These are phyloP conservation scores for Phytophthora citrophthora DNA, from an alignment of 352 stramenopile genomes.

Conservation along the genomic window DNA sequence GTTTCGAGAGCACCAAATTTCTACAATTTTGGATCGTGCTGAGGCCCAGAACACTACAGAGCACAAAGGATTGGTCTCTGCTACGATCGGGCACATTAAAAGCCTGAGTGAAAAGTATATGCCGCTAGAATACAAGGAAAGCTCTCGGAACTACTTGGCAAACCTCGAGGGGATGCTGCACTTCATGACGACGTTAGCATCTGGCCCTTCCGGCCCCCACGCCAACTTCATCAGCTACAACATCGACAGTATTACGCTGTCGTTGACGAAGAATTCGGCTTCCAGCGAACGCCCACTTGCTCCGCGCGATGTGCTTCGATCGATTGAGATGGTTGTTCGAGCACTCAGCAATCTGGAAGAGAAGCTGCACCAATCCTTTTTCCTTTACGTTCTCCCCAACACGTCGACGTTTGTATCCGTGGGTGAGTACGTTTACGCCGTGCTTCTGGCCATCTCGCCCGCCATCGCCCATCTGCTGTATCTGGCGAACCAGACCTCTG, in stretches of 20 bases:
- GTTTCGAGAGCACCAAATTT: slow-evolving; percentile 51
- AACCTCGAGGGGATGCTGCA: slow-evolving; percentile 76
- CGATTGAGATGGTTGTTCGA: slow-evolving; percentile 72
- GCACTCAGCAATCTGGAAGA: slow-evolving; percentile 89
- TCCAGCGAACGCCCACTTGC: slow-evolving; percentile 30
- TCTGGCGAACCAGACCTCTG: slow-evolving; percentile 53
- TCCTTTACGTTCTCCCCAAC: slow-evolving; percentile 84
- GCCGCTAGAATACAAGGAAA: slow-evolving; percentile 26
- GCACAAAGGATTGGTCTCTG: slow-evolving; percentile 15
- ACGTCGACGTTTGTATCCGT: slow-evolving; percentile 83
- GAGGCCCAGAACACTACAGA: slow-evolving; percentile 10
- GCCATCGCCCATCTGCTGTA: slow-evolving; percentile 66
- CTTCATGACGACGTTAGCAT: slow-evolving; percentile 80
- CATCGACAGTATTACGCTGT: slow-evolving; percentile 84
- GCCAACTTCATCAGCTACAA: slow-evolving; percentile 88
- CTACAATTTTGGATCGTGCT: slow-evolving; percentile 55
- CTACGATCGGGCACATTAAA: neutral
- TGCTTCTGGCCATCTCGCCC: slow-evolving; percentile 74
- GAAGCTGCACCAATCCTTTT: slow-evolving; percentile 91
- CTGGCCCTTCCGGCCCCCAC: slow-evolving; percentile 66
- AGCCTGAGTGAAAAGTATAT: slow-evolving; percentile 18
- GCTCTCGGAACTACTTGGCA: slow-evolving; percentile 46
- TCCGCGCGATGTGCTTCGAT: slow-evolving; percentile 49
- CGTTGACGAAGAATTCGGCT: slow-evolving; percentile 23
- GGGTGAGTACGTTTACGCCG: slow-evolving; percentile 86